Conservation (phyloP, 2,329 filamentous ascomycete genomes). For the Clathrospora elynae region DNA sequence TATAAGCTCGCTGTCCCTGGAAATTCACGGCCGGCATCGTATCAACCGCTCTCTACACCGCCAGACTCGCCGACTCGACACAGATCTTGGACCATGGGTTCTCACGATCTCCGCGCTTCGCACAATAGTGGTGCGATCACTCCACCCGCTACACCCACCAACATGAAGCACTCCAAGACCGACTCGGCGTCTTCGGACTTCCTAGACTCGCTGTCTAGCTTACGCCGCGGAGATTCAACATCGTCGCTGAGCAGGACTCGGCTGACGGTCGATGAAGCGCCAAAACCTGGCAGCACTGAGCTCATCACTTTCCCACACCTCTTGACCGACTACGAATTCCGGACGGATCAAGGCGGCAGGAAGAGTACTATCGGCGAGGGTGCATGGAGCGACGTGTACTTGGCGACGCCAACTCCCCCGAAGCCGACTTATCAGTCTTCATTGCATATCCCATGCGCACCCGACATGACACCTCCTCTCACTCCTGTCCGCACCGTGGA, state of each 20-base stretch:
- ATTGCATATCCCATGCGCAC: not conserved
- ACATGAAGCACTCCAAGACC: slow-evolving; percentile 24
- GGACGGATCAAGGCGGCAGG: slow-evolving; percentile 26
- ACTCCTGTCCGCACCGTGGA: slow-evolving; percentile 33
- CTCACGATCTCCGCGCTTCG: slow-evolving; percentile 13
- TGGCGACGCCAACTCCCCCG: slow-evolving; percentile 33
- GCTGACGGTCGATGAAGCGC: slow-evolving; percentile 22
- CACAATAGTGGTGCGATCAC: slow-evolving; percentile 31
- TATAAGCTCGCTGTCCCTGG: slow-evolving; percentile 15
- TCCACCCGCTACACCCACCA: slow-evolving; percentile 39
- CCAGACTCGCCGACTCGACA: slow-evolving; percentile 33
- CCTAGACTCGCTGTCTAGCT: slow-evolving; percentile 21
- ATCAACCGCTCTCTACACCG: slow-evolving; percentile 29
- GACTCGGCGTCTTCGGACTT: slow-evolving; percentile 29
- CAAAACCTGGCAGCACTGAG: slow-evolving; percentile 29
- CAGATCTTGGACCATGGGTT: slow-evolving; percentile 24
- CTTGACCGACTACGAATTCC: slow-evolving; percentile 36
- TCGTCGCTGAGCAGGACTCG: slow-evolving; percentile 18
- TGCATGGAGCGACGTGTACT: slow-evolving; percentile 47
- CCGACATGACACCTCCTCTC: slow-evolving; percentile 33
- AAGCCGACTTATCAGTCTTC: slow-evolving; percentile 11
- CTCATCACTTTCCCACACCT: slow-evolving; percentile 31
- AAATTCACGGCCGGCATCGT: slow-evolving; percentile 6
- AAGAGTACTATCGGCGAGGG: slow-evolving; percentile 42
- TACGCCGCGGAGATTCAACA: slow-evolving; percentile 30